Conservation (phyloP, 2,329 filamentous ascomycete genomes). For the Madurella mycetomatis region DNA sequence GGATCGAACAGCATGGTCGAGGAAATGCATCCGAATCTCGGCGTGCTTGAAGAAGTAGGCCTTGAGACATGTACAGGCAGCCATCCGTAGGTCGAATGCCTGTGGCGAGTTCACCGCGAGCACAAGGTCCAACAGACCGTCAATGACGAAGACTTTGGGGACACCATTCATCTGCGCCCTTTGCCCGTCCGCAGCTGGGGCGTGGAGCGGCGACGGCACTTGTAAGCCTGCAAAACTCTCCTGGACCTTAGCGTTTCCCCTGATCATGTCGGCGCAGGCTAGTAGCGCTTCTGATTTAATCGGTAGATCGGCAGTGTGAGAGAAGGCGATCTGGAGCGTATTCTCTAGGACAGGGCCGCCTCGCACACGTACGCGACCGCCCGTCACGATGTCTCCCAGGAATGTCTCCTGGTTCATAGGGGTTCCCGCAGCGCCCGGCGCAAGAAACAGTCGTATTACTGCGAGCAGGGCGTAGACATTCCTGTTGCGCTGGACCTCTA, state of each 20-base stretch:
- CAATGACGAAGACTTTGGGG: conserved; percentile 79
- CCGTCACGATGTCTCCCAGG: conserved; percentile 56
- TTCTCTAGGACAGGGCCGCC: conserved; percentile 63
- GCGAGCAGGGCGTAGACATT: conserved; percentile 88
- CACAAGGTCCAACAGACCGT: conserved; percentile 80
- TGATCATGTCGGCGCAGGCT: conserved; percentile 84
- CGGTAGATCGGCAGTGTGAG: conserved; percentile 62
- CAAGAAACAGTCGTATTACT: conserved; percentile 80
- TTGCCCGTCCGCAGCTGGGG: conserved; percentile 36
- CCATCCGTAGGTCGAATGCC: conserved; percentile 74
- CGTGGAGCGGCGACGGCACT: conserved; percentile 58
- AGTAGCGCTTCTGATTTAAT: conserved; percentile 83
- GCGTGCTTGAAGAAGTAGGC: conserved; percentile 83
- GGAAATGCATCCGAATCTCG: conserved; percentile 77
- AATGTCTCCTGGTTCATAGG: conserved; percentile 80
- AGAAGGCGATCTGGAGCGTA: conserved; percentile 79
- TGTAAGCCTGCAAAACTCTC: conserved; percentile 85
- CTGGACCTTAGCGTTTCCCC: conserved; percentile 73
- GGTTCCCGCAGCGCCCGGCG: conserved; percentile 74
- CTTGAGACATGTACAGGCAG: conserved; percentile 85
- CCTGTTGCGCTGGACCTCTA: conserved; percentile 72
- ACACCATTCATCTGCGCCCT: conserved; percentile 44
- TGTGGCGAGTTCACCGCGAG: conserved; percentile 63
- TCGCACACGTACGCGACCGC: conserved; percentile 11
- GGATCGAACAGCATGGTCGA: conserved; percentile 64